These are phyloP conservation scores for Garcia nutans DNA, from an alignment of 345 rosid species.

Conservation along the genomic window DNA sequence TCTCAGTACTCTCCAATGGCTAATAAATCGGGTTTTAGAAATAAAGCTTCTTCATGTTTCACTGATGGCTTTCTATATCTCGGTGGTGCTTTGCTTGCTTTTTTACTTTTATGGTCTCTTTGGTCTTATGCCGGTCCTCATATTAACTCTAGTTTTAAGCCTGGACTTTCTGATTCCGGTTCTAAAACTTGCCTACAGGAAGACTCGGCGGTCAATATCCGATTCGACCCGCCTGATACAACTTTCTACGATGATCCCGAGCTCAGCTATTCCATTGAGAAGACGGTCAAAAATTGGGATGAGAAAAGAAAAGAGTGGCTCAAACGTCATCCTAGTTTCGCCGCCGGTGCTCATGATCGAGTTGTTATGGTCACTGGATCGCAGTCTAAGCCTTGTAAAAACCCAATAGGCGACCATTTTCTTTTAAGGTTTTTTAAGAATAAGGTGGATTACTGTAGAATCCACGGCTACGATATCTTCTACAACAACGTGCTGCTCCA, in stretches of 20 bases:
- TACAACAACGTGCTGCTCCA: constrained; percentile 79
- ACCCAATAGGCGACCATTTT: constrained; percentile 84
- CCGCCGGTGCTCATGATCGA: constrained; percentile 52
- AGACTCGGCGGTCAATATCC: constrained; percentile 32
- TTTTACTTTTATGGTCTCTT: constrained; percentile 64
- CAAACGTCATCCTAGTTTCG: constrained; percentile 64
- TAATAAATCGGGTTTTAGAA: constrained; percentile 27
- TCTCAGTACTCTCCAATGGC: constrained; percentile 24
- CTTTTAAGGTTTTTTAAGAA: constrained; percentile 80
- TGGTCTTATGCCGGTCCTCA: constrained; percentile 45
- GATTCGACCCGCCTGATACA: constrained; percentile 51
- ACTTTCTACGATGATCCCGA: constrained; percentile 81
- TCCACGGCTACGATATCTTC: constrained; percentile 81
- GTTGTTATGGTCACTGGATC: constrained; percentile 82
- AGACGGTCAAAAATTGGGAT: constrained; percentile 66
- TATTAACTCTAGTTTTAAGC: constrained; percentile 15
- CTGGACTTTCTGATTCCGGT: constrained; percentile 7
- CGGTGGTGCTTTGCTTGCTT: constrained; percentile 61
- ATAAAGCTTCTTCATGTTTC: constrained; percentile 32
- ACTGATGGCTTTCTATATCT: constrained; percentile 54
- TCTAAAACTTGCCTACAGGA: constrained; percentile 19
- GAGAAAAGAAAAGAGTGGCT: constrained; percentile 75
- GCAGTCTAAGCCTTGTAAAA: constrained; percentile 76
- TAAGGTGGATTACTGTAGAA: constrained; percentile 86
- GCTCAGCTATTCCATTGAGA: constrained; percentile 58